Percentiles rank a stretch among this genome's conserved stretches.
These are phyloP conservation scores for Ceratocystis harringtonii DNA, from an alignment of 2,329 filamentous ascomycete species.

Conservation along the genomic window DNA sequence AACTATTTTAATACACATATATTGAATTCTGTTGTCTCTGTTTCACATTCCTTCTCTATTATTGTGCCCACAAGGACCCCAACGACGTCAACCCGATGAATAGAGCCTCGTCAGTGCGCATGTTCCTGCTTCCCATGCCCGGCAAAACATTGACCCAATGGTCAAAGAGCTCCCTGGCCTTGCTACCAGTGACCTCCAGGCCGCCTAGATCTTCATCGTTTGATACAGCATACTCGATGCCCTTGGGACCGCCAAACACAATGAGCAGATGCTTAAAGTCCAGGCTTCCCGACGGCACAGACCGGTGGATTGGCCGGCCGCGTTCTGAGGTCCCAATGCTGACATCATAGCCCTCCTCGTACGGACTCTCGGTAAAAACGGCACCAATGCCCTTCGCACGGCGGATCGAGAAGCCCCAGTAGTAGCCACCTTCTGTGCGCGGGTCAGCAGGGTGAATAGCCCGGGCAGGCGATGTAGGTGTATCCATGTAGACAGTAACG, in stretches of 20 bases:
- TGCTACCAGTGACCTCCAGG: conserved; percentile 48
- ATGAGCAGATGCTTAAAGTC: conserved; percentile 57
- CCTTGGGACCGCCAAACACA: conserved; percentile 67
- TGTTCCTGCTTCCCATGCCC: conserved; percentile 65
- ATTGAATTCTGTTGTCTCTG: not conserved
- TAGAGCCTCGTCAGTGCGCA: conserved; percentile 70
- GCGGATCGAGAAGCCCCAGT: conserved; percentile 70
- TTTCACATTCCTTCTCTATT: not conserved
- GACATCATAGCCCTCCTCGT: conserved; percentile 64
- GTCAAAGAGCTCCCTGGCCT: conserved; percentile 61
- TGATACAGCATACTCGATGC: conserved; percentile 59
- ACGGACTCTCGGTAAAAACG: conserved; percentile 64
- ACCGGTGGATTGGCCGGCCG: conserved; percentile 38
- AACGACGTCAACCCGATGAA: conserved; percentile 60
- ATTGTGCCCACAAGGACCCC: conserved; percentile 37
- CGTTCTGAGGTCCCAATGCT: conserved; percentile 75
- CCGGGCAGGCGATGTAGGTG: conserved; percentile 31
- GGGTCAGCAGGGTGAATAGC: conserved; percentile 50
- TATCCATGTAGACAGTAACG: conserved; percentile 54
- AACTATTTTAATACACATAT: not conserved
- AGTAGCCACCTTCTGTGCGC: conserved; percentile 62
- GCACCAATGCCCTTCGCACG: conserved; percentile 49
- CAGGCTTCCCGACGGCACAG: conserved; percentile 26
- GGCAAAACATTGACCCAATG: conserved; percentile 71
- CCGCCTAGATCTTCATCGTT: conserved; percentile 40